Conservation (phyloP, 257 asterid species). For the Solanum corneliomulleri region DNA sequence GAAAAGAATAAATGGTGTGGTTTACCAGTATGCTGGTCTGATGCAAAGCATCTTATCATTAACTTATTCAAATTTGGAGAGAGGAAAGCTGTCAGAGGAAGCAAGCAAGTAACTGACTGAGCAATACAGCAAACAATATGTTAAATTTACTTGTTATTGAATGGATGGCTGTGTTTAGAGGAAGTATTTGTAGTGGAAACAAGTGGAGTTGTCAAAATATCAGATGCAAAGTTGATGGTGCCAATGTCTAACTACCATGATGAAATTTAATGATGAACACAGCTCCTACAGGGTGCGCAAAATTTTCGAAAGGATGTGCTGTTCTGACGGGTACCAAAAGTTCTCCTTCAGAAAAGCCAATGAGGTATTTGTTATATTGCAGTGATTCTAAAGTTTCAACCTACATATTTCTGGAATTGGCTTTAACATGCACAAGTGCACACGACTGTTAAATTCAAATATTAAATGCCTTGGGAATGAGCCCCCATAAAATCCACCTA, state of each 20-base stretch:
- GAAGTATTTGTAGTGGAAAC: background rate
- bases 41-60: background rate
- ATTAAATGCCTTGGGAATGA: background rate
- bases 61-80: background rate
- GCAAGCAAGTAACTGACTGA: background rate
- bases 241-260: background rate
- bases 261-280: background rate
- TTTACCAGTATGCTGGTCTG: background rate
- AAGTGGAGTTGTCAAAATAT: background rate
- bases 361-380: background rate
- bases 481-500: background rate
- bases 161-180: background rate
- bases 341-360: background rate
- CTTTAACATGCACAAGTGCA: background rate
- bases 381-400: background rate
- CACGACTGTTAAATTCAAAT: background rate
- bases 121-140: background rate
- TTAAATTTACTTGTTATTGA: background rate
- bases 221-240: background rate
- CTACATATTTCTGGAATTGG: background rate
- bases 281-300: background rate
- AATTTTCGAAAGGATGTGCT: background rate
- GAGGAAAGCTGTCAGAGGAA: background rate
- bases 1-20: background rate
- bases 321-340: background rate